These are phyloP conservation scores for Blastosporella zonata DNA, from an alignment of 1,284 basidiomycete species.

Conservation along the genomic window DNA sequence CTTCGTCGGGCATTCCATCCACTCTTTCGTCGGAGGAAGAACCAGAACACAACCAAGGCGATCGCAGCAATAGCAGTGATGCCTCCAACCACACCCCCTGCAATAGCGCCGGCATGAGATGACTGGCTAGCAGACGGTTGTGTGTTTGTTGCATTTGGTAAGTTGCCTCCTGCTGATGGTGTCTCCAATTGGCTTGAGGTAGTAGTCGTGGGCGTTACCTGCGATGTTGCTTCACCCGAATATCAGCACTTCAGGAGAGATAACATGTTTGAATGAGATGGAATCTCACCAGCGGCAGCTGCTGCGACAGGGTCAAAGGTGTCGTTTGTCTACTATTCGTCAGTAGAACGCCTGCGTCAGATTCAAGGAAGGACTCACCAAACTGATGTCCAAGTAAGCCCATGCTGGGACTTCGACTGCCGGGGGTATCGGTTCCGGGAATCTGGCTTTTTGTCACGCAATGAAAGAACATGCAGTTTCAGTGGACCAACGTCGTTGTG, in stretches of 20 bases:
- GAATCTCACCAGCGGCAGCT: constrained; percentile 18
- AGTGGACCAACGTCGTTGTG: constrained; percentile 23
- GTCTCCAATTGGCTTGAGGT: constrained; percentile 1
- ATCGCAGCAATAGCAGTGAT: constrained; percentile 34
- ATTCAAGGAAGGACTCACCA: constrained; percentile 21
- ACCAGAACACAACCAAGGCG: constrained; percentile 35
- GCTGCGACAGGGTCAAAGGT: constrained; percentile 29
- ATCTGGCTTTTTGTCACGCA: constrained; percentile 22
- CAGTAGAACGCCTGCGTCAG: background rate
- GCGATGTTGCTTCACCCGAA: constrained; percentile 9
- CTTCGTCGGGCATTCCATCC: constrained; percentile 14
- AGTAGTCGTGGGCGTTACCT: constrained; percentile 8
- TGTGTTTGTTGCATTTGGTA: background rate
- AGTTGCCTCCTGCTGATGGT: background rate
- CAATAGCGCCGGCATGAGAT: constrained; percentile 43
- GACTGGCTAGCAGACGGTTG: constrained; percentile 7
- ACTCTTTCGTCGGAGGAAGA: constrained; percentile 27
- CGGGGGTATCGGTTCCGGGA: constrained; percentile 30
- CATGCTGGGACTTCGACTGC: constrained; percentile 36
- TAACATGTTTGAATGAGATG: background rate
- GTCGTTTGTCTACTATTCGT: constrained; percentile 27
- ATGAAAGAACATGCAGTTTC: background rate
- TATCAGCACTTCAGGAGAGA: constrained; percentile 2
- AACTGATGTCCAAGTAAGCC: constrained; percentile 41
- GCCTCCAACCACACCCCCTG: constrained; percentile 46